Base-by-base conservation (phyloP, 2,329 filamentous ascomycete species). In the Aplosporella prunicola region DNA sequence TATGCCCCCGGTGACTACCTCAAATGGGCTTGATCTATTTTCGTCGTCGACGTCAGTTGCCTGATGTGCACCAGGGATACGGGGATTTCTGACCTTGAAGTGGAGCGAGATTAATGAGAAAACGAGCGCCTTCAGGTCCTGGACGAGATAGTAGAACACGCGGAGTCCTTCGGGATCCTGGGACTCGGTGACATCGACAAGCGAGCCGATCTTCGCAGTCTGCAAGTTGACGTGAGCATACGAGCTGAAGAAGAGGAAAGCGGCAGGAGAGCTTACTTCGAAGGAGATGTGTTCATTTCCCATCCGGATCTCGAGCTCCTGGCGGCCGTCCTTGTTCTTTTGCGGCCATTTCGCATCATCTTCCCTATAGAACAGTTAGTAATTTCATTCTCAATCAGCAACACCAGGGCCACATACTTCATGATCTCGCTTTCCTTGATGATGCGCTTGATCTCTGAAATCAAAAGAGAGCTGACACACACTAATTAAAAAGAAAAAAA, bases 271-370 rank as follows among this genome's bases (percentile, higher is more conserved):
- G 52, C 70, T 44, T 61, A 88, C 88, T 80, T 98, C 91, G 49
- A 98, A 98, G 2, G 87, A 93, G 50, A 98, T 96, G 60, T 96
- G 89, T 46, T 98, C 91, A 52, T 82, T 91, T 27, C 89, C 91
- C 39, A 98, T 60, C 32, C 88, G 76, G 42, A 98, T 95, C 62
- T 98, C 91, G 32, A 98, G 71, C 65, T 98, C 91, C 60, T 98
- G 91, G 46, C 89, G 78, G 23, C 91, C 91, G 52, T 98, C 91
- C 66, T 96, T 96, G 68, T 98, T 98, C 75, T 96, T 98, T 62
- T 93, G 86, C 1, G 91, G 91, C 91, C 91, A 98, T 60, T 95
- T 95, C 17, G 80, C 83, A 60, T 98, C 91, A 57, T 98, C 91
- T 78, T 98, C 91, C 68, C 86, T 93, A 49, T 44, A 9, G 24